phyloP scores from a whole-genome alignment of 2,329 filamentous ascomycete genomes.

The Emergomyces pasteurianus region DNA sequence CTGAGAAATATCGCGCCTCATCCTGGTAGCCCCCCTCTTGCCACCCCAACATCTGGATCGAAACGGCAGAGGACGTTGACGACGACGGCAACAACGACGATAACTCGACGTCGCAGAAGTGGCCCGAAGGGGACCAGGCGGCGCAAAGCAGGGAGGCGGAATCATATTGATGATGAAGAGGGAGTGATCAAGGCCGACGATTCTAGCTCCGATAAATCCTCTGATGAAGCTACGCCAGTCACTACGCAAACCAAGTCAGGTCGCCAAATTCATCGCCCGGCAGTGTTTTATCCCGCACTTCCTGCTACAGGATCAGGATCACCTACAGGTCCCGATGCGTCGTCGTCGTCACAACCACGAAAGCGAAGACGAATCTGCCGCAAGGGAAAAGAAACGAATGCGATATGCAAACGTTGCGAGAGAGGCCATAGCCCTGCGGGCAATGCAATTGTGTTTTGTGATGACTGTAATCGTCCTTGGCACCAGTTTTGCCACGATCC shows the following conservation, averaged over 20 bases:
- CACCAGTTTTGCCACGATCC: slow-evolving; percentile 75
- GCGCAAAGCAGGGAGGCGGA: slow-evolving; percentile 8
- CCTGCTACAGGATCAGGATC: slow-evolving; percentile 9
- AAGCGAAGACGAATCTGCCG: slow-evolving; percentile 45
- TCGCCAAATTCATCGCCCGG: slow-evolving; percentile 53
- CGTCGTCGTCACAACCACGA: slow-evolving; percentile 16
- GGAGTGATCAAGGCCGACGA: slow-evolving; percentile 24
- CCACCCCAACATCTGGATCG: not conserved
- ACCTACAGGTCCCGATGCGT: slow-evolving; percentile 15
- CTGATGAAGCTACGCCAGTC: slow-evolving; percentile 40
- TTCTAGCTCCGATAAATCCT: slow-evolving; percentile 29
- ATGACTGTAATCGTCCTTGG: slow-evolving; percentile 67
- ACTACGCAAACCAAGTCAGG: slow-evolving; percentile 65
- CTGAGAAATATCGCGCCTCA: not conserved
- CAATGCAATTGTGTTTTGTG: slow-evolving; percentile 78
- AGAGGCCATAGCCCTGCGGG: slow-evolving; percentile 57
- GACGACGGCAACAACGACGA: not conserved
- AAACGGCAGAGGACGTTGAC: slow-evolving; percentile 1
- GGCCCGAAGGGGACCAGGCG: slow-evolving; percentile 3
- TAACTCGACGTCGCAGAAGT: slow-evolving; percentile 1
- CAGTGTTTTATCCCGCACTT: slow-evolving; percentile 42
- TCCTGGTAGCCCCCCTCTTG: not conserved
- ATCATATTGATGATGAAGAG: slow-evolving; percentile 20
- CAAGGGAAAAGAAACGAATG: slow-evolving; percentile 31
- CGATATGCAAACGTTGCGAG: slow-evolving; percentile 59